Base-by-base conservation (phyloP, 164 flowering plant genomes). In the Brasenia schreberi region DNA sequence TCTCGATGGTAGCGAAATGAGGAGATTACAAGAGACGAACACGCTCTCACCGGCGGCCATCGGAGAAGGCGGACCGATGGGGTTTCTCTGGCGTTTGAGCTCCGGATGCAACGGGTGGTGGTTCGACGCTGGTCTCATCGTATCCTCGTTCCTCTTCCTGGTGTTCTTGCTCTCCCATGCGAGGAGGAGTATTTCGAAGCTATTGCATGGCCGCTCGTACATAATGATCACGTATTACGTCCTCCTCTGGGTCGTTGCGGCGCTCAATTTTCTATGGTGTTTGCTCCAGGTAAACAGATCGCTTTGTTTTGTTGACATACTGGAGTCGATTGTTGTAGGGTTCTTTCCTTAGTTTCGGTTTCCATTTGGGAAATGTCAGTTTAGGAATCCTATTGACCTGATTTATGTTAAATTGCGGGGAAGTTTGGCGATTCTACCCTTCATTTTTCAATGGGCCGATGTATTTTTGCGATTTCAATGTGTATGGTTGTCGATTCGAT, bases 181-280 rank as follows among this genome's bases (percentile, higher is more conserved):
- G 4, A 85, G 66, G 75, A 83, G 78, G 75, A 86, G 91, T 78
- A 74, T 78, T 72, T 56, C 64, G 19, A 91, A 87, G 85, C 88
- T 94, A 16, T 80, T 86, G 16, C 74, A 80, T 80, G 88, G 93
- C 23, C 77, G 88, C 42, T 94, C 96, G 5, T 75, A 77, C 67
- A 80, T 94, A 6, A 91, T 91, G 75, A 81, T 84, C 45, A 67
- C 88, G 18, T 91, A 89, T 72, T 91, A 87, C 59, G 89, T 69
- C 1, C 80, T 81, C 64, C 87, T 94, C 42, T 94, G 99, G 96
- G 70, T 85, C 64, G 86, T 85, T 67, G 83, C 85, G 68, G 56
- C 86, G 71, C 86, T 93, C 68, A 90, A 89, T 71, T 84, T 90
- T 4, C 81, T 82, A 69, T 92, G 98, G 98, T 85, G 88, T 70